Conservation (phyloP, 2,329 filamentous ascomycete species). For the Corinectria fuckeliana region DNA sequence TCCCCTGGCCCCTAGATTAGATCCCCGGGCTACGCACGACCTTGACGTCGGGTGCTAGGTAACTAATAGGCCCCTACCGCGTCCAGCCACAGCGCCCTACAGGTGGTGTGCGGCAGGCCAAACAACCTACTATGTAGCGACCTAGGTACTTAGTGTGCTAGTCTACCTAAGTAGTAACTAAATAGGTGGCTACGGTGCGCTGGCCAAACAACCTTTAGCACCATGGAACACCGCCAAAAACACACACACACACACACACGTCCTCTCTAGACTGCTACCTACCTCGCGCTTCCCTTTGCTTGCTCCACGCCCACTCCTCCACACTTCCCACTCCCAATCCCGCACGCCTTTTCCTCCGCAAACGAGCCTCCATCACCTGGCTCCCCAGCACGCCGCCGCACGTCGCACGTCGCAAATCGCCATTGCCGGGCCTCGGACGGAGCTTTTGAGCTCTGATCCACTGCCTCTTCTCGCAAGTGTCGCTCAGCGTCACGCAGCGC, state of each 20-base stretch:
- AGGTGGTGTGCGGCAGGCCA: too few relatives aligned
- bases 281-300: conserved; percentile 5
- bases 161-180: not conserved
- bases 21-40: not conserved
- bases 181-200: too few relatives aligned
- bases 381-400: conserved; percentile 3
- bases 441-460: conserved; percentile 36
- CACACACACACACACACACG: not conserved
- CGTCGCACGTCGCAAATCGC: conserved; percentile 18
- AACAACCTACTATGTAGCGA: too few relatives aligned
- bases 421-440: conserved; percentile 24
- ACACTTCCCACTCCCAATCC: conserved; percentile 5
- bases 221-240: not conserved
- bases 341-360: conserved; percentile 15
- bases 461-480: conserved; percentile 15
- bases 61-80: too few relatives aligned
- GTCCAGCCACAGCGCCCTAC: too few relatives aligned
- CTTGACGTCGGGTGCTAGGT: not conserved
- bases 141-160: not conserved
- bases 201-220: not conserved
- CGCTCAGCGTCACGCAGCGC: conserved; percentile 10
- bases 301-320: conserved; percentile 5
- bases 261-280: not conserved
- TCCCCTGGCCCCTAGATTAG: too few relatives aligned
- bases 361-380: conserved; percentile 13